phyloP scores from a whole-genome alignment of 2,329 filamentous ascomycete species.

The Trichophyton rubrum region DNA sequence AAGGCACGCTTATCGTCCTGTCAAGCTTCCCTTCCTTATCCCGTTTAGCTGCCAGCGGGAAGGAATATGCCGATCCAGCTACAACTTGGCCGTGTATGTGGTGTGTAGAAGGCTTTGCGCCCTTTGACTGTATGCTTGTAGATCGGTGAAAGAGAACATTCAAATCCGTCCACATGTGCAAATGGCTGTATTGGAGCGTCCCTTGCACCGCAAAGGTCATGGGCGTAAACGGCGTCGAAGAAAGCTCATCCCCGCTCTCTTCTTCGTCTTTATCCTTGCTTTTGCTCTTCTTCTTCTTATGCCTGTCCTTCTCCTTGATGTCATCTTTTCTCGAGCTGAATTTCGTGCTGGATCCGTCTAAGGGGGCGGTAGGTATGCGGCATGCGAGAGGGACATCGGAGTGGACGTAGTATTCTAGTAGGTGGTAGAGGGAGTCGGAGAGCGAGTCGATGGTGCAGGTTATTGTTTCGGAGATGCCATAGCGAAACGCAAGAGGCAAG shows the following conservation, averaged over 20 bases:
- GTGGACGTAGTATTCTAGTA: constrained; percentile 82
- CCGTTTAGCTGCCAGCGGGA: constrained; percentile 36
- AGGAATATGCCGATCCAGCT: constrained; percentile 75
- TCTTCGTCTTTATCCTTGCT: constrained; percentile 4
- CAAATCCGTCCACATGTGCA: constrained; percentile 80
- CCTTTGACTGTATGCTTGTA: constrained; percentile 16
- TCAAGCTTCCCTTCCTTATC: constrained; percentile 24
- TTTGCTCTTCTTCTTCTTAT: neutral
- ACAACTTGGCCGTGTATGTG: constrained; percentile 58
- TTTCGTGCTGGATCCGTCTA: constrained; percentile 6
- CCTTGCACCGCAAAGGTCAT: constrained; percentile 81
- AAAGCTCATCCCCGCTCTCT: neutral
- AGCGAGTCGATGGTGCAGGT: constrained; percentile 41
- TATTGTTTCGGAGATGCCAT: constrained; percentile 58
- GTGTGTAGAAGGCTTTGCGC: constrained; percentile 1
- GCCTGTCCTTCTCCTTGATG: constrained; percentile 1
- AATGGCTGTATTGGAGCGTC: constrained; percentile 73
- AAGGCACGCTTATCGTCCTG: constrained; percentile 35
- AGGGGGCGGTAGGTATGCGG: constrained; percentile 58
- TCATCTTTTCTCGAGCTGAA: constrained; percentile 8
- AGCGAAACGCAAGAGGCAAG: constrained; percentile 69
- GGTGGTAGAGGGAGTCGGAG: constrained; percentile 43
- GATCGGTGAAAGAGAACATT: constrained; percentile 69
- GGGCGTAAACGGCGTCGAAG: constrained; percentile 56
- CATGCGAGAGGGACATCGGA: constrained; percentile 88